These are phyloP conservation scores for Exophiala dermatitidis DNA, from an alignment of 2,329 filamentous ascomycete species.

Conservation along the genomic window DNA sequence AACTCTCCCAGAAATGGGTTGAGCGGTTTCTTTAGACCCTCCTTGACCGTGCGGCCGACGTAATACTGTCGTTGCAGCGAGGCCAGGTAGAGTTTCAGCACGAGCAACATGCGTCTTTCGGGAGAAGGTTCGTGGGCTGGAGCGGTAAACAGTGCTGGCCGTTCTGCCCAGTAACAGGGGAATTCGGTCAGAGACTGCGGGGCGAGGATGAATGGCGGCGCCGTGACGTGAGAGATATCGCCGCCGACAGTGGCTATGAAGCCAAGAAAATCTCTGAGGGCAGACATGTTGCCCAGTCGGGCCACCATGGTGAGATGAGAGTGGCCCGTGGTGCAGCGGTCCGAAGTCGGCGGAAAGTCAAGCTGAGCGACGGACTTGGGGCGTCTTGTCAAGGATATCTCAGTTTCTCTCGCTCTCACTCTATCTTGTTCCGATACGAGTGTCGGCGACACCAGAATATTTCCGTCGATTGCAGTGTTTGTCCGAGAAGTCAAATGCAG, in stretches of 20 bases:
- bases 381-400: no score
- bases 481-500: no score
- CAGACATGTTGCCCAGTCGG: slow-evolving; percentile 25
- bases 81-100: slow-evolving; percentile 91
- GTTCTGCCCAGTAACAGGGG: slow-evolving; percentile 68
- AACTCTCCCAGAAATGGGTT: slow-evolving; percentile 27
- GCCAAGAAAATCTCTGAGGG: slow-evolving; percentile 30
- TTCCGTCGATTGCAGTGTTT: no score
- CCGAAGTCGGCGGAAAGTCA: no score
- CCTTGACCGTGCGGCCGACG: slow-evolving; percentile 33
- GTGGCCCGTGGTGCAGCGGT: no score
- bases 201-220: slow-evolving; percentile 38
- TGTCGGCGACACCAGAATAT: no score
- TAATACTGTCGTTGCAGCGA: slow-evolving; percentile 74
- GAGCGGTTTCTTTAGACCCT: slow-evolving; percentile 25
- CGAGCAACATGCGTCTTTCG: slow-evolving; percentile 72
- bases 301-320: slow-evolving; percentile 12
- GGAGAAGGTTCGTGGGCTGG: slow-evolving; percentile 72
- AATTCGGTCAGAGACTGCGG: slow-evolving; percentile 24
- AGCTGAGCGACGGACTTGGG: no score
- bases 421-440: no score
- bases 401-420: no score
- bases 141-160: slow-evolving; percentile 70
- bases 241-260: slow-evolving; percentile 77
- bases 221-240: slow-evolving; percentile 71